Evolutionary conservation across 345 rosid species (phyloP), one percentile per base, ranked within the genome.

Genomic region (Eucalyptus leucophloia): DNA sequence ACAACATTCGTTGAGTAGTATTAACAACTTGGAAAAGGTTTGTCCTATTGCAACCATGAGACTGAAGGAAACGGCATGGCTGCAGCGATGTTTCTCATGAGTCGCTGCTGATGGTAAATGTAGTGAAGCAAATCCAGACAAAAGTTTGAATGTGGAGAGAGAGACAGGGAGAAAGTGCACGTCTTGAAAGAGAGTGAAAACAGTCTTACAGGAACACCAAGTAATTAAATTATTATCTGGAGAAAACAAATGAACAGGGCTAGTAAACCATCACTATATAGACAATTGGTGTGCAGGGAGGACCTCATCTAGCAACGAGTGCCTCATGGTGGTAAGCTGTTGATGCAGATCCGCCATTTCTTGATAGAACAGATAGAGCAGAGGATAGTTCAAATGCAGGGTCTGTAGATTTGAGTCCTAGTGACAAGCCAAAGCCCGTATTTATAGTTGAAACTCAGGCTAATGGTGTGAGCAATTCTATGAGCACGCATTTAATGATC

Each of bases 301-400:
- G 45, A 93, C 94, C 94, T 93, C 90, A 91, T 91, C 90, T 44
- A 90, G 89, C 56, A 90, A 85, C 26, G 89, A 86, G 49, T 82
- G 88, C 89, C 90, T 90, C 90, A 89, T 82, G 56, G 49, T 37
- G 23, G 89, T 87, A 87, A 91, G 49, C 40, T 56, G 89, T 8
- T 53, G 83, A 12, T 21, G 88, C 49, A 90, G 17, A 32, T 53
- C 13, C 49, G 81, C 87, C 93, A 90, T 91, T 87, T 44, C 49
- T 23, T 45, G 12, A 26, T 18, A 47, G 30, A 34, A 88, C 87
- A 42, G 62, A 88, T 21, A 26, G n/a, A 12, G 40, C 54, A 58
- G 56, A 42, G 86, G 37, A 67, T 28, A 17, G 85, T 28, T 16
- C 45, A 40, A 69, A 77, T 30, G 40, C 49, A 67, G 85, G 77